Base-by-base conservation (phyloP, 2,329 filamentous ascomycete species). In the Parastagonospora nodorum region DNA sequence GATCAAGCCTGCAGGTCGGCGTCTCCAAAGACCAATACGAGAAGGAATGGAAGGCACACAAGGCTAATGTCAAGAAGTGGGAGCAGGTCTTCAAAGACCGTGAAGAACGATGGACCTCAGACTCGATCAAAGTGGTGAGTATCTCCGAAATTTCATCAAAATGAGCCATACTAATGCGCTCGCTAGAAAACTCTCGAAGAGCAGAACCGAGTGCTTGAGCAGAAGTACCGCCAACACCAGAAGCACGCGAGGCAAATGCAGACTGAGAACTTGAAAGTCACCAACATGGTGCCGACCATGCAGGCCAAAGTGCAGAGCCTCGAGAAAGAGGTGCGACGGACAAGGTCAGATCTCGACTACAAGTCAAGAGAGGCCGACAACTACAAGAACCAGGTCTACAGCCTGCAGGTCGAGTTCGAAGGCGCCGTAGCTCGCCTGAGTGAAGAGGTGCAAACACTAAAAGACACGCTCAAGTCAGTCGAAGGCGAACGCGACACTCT, bases 401-500 rank as follows among this genome's bases (percentile, higher is more conserved):
- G 77, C 53, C 42, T 73, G 16, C 63, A 73, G 42, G 55, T 71
- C 56, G 82, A 44, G 49, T 75, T 90, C 10, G 82, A 85, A 51
- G 78, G 81, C 37, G 85, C 90, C 67, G 87, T 48, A 83, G 85
- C 45, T 80, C 82, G 35, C 72, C 86, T 43, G 82, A 89, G 50
- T 57, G 86, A 90, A 65, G 84, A 90, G 68, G 77, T 92, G 2
- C 79, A 85, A 19, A 81, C 85, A 53, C 79, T 87, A 14, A 78
- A 83, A 41, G 85, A 88, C 57, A 82, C 80, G 40, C 78, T 89
- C 60, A 84, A 82, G 68, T 74, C 87, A 29, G 79, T 88, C 12
- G 88, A 91, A 67, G 84, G 88, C 66, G 89, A 92, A 72, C 86
- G 88, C 7, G 88, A 91, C 68, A 84, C 87, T 2, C 82, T 89